Evolutionary conservation across 163 green algal species (phyloP), one percentile per base, ranked within the genome.

Genomic region (Coccomyxa subellipsoidea): DNA sequence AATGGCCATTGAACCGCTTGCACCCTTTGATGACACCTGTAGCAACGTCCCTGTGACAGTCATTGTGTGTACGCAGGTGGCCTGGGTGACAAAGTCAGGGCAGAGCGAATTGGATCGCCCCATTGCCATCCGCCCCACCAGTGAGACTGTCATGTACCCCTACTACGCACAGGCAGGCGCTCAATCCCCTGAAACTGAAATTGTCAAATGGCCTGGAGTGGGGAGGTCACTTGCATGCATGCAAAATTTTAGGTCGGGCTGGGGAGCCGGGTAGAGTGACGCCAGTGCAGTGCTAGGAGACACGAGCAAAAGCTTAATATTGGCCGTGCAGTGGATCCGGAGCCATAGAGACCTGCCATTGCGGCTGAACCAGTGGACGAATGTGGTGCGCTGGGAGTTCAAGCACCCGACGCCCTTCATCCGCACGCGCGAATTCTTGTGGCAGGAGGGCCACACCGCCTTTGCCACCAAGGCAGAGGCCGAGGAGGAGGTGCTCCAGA

Each of bases 401-500:
- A 99, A 98, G 89, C 93, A 99, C 90, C 97, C 97, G 38, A 99
- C 97, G 37, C 97, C 97, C 75, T 99, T 99, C 93, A 98, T 99
- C 86, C 90, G 97, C 81, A 95, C 80, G 8, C 81, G 89, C 38
- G 94, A 98, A 89, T 98, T 98, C 83, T 89, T 98, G 70, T 98
- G 95, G 93, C 96, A 99, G 91, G 96, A 99, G 89, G 96, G 96
- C 23, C 96, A 99, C 93, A 98, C 95, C 35, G 95, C 94, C 27
- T 98, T 96, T 85, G 96, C 96, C 39, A 98, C 92, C 31, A 25
- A 78, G 47, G 38, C 69, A 32, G 94, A 98, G 88, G 95, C 95
- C 23, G 93, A 96, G 76, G 72, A 77, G 69, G 94, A 99, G 88
- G 95, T 98, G 80, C 83, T 92, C 38, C 80, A 94, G 73, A 98